Conservation (phyloP, 164 flowering plant genomes). For the Vitis riparia region DNA sequence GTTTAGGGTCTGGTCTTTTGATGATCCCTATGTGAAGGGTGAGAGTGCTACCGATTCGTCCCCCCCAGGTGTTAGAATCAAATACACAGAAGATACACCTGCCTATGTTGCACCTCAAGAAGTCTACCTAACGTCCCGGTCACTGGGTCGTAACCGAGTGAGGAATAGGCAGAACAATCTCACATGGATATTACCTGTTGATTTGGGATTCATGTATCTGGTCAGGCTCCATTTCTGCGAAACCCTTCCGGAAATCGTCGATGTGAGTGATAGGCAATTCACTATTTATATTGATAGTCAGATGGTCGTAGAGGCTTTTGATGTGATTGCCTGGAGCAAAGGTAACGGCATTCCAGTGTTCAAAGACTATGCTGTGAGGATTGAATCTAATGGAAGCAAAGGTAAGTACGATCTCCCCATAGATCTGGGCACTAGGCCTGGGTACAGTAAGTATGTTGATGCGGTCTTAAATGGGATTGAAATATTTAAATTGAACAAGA, state of each 20-base stretch:
- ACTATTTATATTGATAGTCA: neutral
- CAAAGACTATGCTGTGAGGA: too few species aligned
- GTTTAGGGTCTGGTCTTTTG: slow-evolving; percentile 17
- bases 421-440: too few species aligned
- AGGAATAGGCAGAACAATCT: neutral
- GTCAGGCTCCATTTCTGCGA: slow-evolving; percentile 28
- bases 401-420: too few species aligned
- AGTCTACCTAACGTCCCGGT: slow-evolving; percentile 11
- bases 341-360: too few species aligned
- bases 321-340: too few species aligned
- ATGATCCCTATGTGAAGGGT: neutral
- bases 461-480: too few species aligned
- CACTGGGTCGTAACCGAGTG: neutral
- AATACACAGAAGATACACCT: neutral
- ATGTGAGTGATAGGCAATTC: slow-evolving; percentile 3
- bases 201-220: slow-evolving; percentile 17
- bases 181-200: slow-evolving; percentile 20
- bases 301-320: slow-evolving; percentile 1
- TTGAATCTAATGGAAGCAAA: too few species aligned
- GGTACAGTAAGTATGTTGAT: too few species aligned
- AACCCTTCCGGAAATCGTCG: neutral
- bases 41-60: too few species aligned
- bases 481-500: too few species aligned
- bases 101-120: slow-evolving; percentile 12
- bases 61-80: neutral